phyloP scores from a whole-genome alignment of 352 stramenopile species.

The Phytophthora megakarya region DNA sequence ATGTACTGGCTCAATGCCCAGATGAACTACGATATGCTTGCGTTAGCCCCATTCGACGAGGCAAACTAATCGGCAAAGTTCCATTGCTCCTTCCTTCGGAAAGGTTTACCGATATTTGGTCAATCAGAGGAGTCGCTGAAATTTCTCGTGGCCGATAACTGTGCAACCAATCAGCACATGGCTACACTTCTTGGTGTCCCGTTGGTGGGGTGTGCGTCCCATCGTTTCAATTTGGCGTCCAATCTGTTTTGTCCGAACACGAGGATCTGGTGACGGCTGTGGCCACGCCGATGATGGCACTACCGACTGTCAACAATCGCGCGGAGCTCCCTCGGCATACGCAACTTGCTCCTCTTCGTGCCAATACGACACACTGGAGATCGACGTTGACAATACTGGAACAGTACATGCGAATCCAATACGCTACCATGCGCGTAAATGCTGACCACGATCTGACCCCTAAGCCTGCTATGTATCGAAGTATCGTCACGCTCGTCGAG shows the following conservation, averaged over 20 bases:
- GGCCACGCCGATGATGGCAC: not conserved
- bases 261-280: not conserved
- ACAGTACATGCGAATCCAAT: not conserved
- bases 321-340: not conserved
- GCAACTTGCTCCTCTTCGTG: too few relatives aligned
- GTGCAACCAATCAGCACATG: not conserved
- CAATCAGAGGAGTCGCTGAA: not conserved
- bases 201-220: conserved; percentile 9
- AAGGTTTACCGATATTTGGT: not conserved
- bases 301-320: not conserved
- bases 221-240: conserved; percentile 10
- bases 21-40: not conserved
- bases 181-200: not conserved
- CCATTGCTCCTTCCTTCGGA: too few relatives aligned
- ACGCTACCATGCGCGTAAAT: not conserved
- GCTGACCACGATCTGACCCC: not conserved
- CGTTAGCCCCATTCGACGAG: not conserved
- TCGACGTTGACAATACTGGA: too few relatives aligned
- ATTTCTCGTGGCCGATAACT: conserved; percentile 5
- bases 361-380: too few relatives aligned
- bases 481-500: not conserved
- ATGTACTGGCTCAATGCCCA: not conserved
- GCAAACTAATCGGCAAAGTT: too few relatives aligned
- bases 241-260: too few relatives aligned
- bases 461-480: not conserved